These are phyloP conservation scores for Penicillium psychrofluorescens DNA, from an alignment of 495 filamentous ascomycete genomes.

Conservation along the genomic window DNA sequence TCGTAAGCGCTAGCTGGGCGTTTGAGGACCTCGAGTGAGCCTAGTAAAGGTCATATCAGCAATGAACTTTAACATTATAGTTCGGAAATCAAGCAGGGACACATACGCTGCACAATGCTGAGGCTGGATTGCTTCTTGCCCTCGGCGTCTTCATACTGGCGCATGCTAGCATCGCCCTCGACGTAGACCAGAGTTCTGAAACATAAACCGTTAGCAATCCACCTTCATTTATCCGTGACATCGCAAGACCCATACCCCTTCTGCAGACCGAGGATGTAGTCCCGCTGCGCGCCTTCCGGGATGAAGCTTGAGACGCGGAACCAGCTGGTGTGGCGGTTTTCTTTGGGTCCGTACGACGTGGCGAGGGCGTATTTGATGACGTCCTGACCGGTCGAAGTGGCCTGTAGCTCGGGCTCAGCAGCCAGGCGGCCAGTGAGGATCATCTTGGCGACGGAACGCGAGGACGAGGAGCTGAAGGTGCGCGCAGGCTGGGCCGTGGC, in stretches of 20 bases:
- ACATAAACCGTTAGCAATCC: conserved; percentile 3
- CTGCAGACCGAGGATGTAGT: conserved; percentile 55
- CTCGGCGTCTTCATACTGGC: conserved; percentile 52
- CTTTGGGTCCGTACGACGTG: conserved; percentile 45
- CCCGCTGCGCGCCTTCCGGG: conserved; percentile 51
- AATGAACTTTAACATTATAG: background rate
- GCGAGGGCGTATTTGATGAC: conserved; percentile 62
- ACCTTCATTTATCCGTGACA: background rate
- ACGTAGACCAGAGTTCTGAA: conserved; percentile 60
- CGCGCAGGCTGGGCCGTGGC: conserved; percentile 39
- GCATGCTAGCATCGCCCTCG: conserved; percentile 64
- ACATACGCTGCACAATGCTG: conserved; percentile 69
- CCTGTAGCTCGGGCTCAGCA: conserved; percentile 56
- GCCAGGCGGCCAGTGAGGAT: conserved; percentile 72
- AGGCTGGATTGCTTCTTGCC: conserved; percentile 50
- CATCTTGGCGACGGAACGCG: conserved; percentile 47
- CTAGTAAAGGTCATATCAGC: conserved; percentile 23
- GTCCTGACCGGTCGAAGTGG: conserved; percentile 60
- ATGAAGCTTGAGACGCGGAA: conserved; percentile 64
- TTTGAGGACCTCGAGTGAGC: conserved; percentile 53
- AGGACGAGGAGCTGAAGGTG: conserved; percentile 47
- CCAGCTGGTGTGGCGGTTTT: conserved; percentile 67
- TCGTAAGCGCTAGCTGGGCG: conserved; percentile 23
- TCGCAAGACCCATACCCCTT: conserved; percentile 65
- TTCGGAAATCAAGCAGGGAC: background rate